These are phyloP conservation scores for Pseudonitzschia delicatissima DNA, from an alignment of 108 stramenopile genomes.

Conservation along the genomic window DNA sequence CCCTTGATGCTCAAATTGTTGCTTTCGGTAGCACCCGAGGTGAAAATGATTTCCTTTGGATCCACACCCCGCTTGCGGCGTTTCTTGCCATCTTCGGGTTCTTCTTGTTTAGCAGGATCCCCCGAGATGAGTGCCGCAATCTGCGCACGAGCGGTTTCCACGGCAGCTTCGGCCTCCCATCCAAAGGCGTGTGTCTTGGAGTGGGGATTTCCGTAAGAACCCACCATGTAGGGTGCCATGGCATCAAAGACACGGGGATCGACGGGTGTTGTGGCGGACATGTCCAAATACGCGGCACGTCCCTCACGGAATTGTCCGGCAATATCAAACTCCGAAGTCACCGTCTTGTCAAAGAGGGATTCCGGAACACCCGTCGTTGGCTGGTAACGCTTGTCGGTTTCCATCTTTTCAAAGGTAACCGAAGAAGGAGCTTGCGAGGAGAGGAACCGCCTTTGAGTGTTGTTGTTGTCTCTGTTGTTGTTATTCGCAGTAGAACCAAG, in stretches of 20 bases:
- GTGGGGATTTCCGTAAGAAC: slow-evolving; percentile 97
- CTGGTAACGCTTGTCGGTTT: slow-evolving; percentile 45
- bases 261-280: slow-evolving; percentile 94
- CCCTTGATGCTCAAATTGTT: slow-evolving; percentile 99
- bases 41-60: slow-evolving; percentile 97
- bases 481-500: background rate
- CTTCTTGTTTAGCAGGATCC: too few species aligned
- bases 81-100: background rate
- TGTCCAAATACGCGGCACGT: slow-evolving; percentile 85
- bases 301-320: slow-evolving; percentile 71
- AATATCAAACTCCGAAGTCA: slow-evolving; percentile 43
- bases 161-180: slow-evolving; percentile 94
- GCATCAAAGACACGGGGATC: slow-evolving; percentile 98
- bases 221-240: slow-evolving; percentile 96
- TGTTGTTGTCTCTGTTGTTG: background rate
- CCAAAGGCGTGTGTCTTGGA: slow-evolving; percentile 97
- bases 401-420: slow-evolving; percentile 53
- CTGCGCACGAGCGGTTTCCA: slow-evolving; percentile 87
- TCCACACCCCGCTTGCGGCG: slow-evolving; percentile 47
- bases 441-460: background rate
- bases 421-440: slow-evolving; percentile 30
- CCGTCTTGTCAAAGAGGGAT: slow-evolving; percentile 9
- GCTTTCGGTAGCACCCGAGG: slow-evolving; percentile 97
- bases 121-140: slow-evolving; percentile 80
- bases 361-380: slow-evolving; percentile 40